Conservation (phyloP, 306 rosid genomes). For the Dryas alaskensis region DNA sequence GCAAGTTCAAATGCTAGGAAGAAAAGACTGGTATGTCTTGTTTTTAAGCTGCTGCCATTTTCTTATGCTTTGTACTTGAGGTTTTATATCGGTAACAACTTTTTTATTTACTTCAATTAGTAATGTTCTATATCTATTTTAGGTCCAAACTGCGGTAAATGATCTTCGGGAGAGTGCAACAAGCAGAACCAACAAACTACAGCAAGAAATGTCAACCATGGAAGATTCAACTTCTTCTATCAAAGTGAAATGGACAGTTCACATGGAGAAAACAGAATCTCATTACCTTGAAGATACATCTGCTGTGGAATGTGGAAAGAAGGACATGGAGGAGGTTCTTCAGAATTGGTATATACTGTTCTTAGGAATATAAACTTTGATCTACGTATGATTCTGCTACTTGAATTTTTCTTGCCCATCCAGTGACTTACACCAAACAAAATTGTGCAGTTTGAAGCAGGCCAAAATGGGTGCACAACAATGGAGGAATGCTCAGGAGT, state of each 20-base stretch:
- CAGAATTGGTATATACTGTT: slow-evolving; percentile 62
- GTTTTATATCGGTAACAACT: not conserved
- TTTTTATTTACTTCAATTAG: not conserved
- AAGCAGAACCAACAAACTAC: slow-evolving; percentile 68
- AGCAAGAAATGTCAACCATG: slow-evolving; percentile 85
- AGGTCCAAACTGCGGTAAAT: slow-evolving; percentile 87
- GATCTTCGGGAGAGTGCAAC: slow-evolving; percentile 95
- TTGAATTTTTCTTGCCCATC: slow-evolving; percentile 16
- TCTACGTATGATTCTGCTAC: slow-evolving; percentile 16
- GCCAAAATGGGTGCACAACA: slow-evolving; percentile 84
- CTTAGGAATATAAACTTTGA: not conserved
- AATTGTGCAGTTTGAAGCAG: slow-evolving; percentile 68
- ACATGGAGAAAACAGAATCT: slow-evolving; percentile 83
- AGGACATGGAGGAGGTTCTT: slow-evolving; percentile 78
- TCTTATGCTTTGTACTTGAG: not conserved
- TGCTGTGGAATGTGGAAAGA: slow-evolving; percentile 80
- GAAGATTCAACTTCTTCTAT: slow-evolving; percentile 75
- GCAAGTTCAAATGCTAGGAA: slow-evolving; percentile 90
- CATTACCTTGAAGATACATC: slow-evolving; percentile 73
- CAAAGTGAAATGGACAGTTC: slow-evolving; percentile 75
- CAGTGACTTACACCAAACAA: slow-evolving; percentile 21
- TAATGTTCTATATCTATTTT: slow-evolving; percentile 16
- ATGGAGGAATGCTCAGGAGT: slow-evolving; percentile 93
- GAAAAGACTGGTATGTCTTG: slow-evolving; percentile 69
- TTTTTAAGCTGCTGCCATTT: slow-evolving; percentile 4